Percentiles rank a stretch among this genome's conserved stretches.
Conservation (phyloP, 169 alveolate genomes). For the Plasmodium gallinaceum region DNA sequence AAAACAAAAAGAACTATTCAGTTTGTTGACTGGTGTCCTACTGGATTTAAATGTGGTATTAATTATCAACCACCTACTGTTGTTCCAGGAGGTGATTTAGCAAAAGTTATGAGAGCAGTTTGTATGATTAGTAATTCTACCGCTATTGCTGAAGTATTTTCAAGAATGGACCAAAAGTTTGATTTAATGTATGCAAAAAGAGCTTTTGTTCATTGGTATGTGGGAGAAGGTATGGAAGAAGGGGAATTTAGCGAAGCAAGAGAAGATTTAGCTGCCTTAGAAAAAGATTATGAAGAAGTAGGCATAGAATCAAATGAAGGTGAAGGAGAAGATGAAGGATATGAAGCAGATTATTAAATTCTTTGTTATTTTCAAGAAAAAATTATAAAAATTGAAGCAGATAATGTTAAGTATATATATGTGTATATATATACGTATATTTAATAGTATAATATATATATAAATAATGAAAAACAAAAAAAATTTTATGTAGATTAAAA, state of each 20-base stretch:
- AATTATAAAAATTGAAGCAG: neutral
- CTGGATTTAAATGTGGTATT: constrained; percentile 98
- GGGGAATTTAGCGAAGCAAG: constrained; percentile 99
- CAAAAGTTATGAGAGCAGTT: constrained; percentile 98
- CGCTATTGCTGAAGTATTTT: constrained; percentile 98
- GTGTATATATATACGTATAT: constrained; percentile 11
- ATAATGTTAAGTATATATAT: constrained; percentile 6
- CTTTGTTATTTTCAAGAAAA: neutral
- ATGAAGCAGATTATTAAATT: constrained; percentile 63
- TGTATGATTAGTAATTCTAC: constrained; percentile 99
- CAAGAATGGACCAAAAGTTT: constrained; percentile 97
- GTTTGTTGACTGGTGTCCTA: constrained; percentile 99
- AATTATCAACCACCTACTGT: constrained; percentile 99
- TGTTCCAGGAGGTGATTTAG: constrained; percentile 99
- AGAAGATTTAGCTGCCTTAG: constrained; percentile 99
- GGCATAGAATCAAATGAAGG: constrained; percentile 92
- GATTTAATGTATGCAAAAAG: constrained; percentile 98
- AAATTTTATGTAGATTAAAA: neutral
- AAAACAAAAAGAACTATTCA: constrained; percentile 98
- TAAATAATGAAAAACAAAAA: neutral
- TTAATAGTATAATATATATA: neutral
- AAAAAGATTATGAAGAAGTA: constrained; percentile 98
- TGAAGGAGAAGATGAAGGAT: constrained; percentile 78
- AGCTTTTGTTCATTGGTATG: constrained; percentile 99
- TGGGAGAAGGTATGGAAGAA: constrained; percentile 99